Evolutionary conservation across 805 yeast genomes (phyloP), one percentile per base, ranked within the genome.

Genomic region (Kluyveromyces dobzhanskii): DNA sequence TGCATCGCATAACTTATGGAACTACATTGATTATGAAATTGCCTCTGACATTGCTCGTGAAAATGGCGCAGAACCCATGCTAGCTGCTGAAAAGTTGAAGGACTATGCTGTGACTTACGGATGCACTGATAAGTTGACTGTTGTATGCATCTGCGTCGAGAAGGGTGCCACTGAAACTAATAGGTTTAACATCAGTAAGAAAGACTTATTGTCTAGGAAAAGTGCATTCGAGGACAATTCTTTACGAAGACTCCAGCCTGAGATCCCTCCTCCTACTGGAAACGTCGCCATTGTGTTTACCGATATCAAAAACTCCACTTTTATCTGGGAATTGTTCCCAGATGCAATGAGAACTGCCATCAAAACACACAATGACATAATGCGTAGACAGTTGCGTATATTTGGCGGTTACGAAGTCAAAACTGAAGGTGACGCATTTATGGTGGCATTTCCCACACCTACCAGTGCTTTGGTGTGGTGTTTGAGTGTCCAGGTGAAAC

Each of bases 391-490:
- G 49, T 65, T 92, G 45, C 74, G 96, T 49, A 80, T 88, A 35
- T 85, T 85, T 55, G 97, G 97, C 26, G 99, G 98, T 2, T 92
- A 92, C 57, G 99, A 92, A 59, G 98, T 92, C 19, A 92, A 92
- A 59, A 92, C 97, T 2, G 99, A 92, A 76, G 99, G 99, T 56
- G 99, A 92, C 69, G 95, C 98, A 0, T 92, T 92, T 51, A 88
- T 92, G 85, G 97, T 92, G 11, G 85, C 97, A 10, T 92, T 92
- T 60, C 95, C 96, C 0, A 80, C 95, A 0, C 90, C 95, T 0
- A 76, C 90, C 0, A 72, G 90, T 14, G 97, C 97, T 0, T 66
- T 92, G 44, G 69, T 86, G 27, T 92, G 98, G 97, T 86, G 97
- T 66, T 79, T 88, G 58, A 80, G 84, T 35, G 95, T 90, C 4